A percentile compares a stretch with the other conserved stretches of the same genome.
Evolutionary conservation across 257 asterid species (phyloP).

Genomic region (Nicotiana noctiflora): DNA sequence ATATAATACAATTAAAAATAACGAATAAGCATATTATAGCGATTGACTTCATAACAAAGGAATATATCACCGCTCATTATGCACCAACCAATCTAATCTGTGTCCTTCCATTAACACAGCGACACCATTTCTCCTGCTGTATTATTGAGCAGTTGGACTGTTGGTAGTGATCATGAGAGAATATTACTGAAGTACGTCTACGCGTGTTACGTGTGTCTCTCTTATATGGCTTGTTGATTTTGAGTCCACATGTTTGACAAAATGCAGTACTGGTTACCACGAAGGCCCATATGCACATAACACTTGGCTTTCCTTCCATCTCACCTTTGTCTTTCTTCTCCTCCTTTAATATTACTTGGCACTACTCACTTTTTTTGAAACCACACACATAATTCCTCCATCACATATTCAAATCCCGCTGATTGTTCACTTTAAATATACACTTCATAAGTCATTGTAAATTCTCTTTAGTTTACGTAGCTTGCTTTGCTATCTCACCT

Average conservation of each 20-base stretch:
- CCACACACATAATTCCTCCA: background rate
- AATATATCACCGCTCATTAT: background rate
- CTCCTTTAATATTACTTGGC: background rate
- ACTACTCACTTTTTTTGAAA: background rate
- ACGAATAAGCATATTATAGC: background rate
- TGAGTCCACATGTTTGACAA: slow-evolving; percentile 1
- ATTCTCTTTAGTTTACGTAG: background rate
- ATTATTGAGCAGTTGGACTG: too few species aligned
- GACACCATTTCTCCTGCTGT: background rate
- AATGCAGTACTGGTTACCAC: background rate
- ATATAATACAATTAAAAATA: too few species aligned
- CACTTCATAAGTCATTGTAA: background rate
- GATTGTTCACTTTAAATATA: background rate
- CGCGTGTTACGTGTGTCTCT: background rate
- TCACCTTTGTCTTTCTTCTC: background rate
- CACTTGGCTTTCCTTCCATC: slow-evolving; percentile 7
- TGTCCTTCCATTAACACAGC: background rate
- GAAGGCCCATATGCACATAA: background rate
- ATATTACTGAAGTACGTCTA: background rate
- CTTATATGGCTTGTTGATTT: background rate
- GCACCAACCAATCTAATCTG: background rate
- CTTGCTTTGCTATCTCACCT: background rate
- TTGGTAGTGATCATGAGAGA: too few species aligned
- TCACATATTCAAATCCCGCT: too few species aligned
- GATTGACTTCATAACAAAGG: background rate